Evolutionary conservation across 1,284 basidiomycete species (phyloP).

Genomic region (Leccinum fuscescens): DNA sequence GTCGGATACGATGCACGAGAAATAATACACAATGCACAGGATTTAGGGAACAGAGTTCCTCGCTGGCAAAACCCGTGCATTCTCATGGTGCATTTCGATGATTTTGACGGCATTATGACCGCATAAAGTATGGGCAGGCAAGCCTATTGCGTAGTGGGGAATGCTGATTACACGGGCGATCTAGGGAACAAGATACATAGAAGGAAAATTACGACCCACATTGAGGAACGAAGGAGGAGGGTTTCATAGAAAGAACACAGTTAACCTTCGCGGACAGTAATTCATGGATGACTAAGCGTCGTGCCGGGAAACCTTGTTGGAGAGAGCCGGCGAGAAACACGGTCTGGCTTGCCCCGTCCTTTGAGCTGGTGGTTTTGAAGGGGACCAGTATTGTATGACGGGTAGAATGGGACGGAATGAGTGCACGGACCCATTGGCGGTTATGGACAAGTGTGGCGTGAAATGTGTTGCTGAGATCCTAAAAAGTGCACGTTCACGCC

Average conservation of each 20-base stretch:
- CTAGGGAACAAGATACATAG: background rate
- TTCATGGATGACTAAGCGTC: slow-evolving; percentile 28
- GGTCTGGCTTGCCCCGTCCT: background rate
- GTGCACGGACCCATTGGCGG: slow-evolving; percentile 30
- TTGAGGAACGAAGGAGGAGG: background rate
- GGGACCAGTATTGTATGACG: background rate
- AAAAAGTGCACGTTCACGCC: slow-evolving; percentile 40
- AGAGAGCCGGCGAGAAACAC: background rate
- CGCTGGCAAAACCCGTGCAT: background rate
- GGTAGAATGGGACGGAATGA: background rate
- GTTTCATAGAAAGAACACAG: background rate
- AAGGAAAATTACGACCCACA: background rate
- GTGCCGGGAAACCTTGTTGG: slow-evolving; percentile 30
- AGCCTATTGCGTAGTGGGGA: background rate
- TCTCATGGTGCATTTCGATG: background rate
- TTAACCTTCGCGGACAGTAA: slow-evolving; percentile 29
- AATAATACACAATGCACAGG: background rate
- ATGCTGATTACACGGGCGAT: background rate
- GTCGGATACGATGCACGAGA: background rate
- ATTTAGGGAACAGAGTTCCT: background rate
- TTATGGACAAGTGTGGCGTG: slow-evolving; percentile 31
- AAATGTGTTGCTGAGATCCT: slow-evolving; percentile 18
- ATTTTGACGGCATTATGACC: background rate
- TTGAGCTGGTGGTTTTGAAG: background rate
- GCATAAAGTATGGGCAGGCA: background rate